Conservation (phyloP, 2,329 filamentous ascomycete species). For the Fusarium pseudoanthophilum region DNA sequence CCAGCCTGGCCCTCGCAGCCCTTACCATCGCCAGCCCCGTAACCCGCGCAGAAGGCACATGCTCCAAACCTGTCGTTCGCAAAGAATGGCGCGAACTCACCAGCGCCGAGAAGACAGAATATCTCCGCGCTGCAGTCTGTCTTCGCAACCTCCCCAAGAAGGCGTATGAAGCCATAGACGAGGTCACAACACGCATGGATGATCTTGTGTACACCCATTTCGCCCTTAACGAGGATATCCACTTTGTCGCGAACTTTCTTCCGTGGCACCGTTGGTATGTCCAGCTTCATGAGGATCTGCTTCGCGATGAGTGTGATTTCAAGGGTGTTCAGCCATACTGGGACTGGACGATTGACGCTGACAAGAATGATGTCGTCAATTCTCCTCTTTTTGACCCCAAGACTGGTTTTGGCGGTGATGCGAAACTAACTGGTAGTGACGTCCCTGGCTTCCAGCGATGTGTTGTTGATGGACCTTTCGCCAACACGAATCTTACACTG, state of each 20-base stretch:
- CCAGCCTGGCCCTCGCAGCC: conserved; percentile 1
- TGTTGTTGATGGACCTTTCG: conserved; percentile 19
- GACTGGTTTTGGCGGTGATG: conserved; percentile 14
- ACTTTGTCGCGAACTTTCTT: conserved; percentile 20
- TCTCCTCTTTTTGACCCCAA: conserved; percentile 15
- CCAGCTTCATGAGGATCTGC: conserved; percentile 16
- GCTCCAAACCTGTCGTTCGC: not conserved
- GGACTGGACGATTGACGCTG: conserved; percentile 22
- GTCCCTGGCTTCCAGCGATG: conserved; percentile 11
- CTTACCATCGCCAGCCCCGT: not conserved
- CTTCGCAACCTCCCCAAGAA: conserved; percentile 12
- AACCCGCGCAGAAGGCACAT: not conserved
- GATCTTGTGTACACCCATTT: conserved; percentile 17
- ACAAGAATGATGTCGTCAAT: not conserved
- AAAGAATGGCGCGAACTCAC: conserved; percentile 30
- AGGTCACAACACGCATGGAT: conserved; percentile 1
- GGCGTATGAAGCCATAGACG: not conserved
- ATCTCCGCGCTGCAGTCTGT: conserved; percentile 19
- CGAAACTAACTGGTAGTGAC: not conserved
- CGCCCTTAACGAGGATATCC: not conserved
- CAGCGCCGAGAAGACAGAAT: conserved; percentile 2
- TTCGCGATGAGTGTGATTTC: conserved; percentile 10
- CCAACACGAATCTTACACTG: conserved; percentile 13
- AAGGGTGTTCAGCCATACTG: conserved; percentile 22
- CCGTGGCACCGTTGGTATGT: conserved; percentile 23